Evolutionary conservation across 2,329 filamentous ascomycete genomes (phyloP), one percentile per base, ranked within the genome.

Genomic region (Periconia digitata): DNA sequence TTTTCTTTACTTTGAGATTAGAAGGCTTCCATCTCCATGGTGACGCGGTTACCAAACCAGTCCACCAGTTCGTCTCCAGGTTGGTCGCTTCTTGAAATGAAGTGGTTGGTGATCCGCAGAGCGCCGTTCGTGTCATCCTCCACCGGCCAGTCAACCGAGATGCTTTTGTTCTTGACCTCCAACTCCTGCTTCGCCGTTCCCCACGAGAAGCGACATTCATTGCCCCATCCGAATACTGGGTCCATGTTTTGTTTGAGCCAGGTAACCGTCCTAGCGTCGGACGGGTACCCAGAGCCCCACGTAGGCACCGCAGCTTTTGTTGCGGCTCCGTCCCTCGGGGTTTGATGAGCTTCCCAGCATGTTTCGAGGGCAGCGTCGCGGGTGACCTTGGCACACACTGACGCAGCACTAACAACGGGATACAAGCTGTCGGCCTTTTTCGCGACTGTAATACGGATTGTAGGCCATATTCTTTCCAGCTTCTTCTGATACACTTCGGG

Each of bases 261-360:
- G 13, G 74, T 72, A 2, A 87, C 83, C 60, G 91, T 95, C 53
- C 88, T 82, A 17, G 80, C 85, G 72, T 99, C 94, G 1, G 88
- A 90, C 0, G 94, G 94, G 69, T 99, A 99, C 0, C 94, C 94
- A 1, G 90, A 95, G 0, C 94, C 94, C 91, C 94, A 96, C 4
- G 75, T 77, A 15, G 78, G 51, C 38, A 67, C 53, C 35, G 21
- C 56, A 55, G 51, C 66, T 63, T 40, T 69, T 69, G 43, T 44
- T 56, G 67, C 37, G 52, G 62, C 15, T 59, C 65, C 27, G 56
- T 57, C 35, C 21, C 69, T 63, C 47, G 63, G 63, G 12, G 59
- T 54, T 20, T 62, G 56, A 50, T 84, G 78, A 5, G 75, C 73
- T 47, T 81, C 77, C 64, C 89, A 92, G 36, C 92, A 79, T 2